Conservation (phyloP, 495 filamentous ascomycete species). For the Neurospora sp. region DNA sequence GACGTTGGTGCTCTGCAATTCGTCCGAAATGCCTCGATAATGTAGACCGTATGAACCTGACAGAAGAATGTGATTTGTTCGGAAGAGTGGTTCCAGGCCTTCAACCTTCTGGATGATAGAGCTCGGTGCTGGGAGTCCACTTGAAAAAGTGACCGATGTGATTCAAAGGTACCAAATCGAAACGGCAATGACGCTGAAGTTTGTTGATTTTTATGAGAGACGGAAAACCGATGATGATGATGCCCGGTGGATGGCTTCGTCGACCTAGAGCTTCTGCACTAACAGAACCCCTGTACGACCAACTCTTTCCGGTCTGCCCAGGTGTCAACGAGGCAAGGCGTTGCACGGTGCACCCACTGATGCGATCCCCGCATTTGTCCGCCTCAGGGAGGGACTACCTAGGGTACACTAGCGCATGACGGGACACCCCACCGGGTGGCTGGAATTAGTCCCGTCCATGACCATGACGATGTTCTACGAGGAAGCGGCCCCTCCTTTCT, state of each 20-base stretch:
- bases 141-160: background rate
- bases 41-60: background rate
- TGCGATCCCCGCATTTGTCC: background rate
- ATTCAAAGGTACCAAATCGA: background rate
- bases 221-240: background rate
- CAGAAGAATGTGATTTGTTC: background rate
- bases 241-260: background rate
- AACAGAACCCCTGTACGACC: background rate
- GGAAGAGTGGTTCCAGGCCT: background rate
- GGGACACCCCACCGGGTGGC: background rate
- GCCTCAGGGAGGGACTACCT: background rate
- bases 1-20: constrained; percentile 19
- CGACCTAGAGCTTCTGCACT: background rate
- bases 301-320: background rate
- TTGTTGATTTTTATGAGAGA: background rate
- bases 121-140: background rate
- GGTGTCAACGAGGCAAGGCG: background rate
- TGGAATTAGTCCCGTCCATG: background rate
- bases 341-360: background rate
- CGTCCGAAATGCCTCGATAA: constrained; percentile 3
- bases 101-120: background rate
- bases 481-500: background rate
- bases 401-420: background rate
- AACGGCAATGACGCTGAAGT: background rate
- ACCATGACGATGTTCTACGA: background rate